Evolutionary conservation across 1,284 basidiomycete genomes (phyloP), one percentile per base, ranked within the genome.

Genomic region (Pseudozyma sp.): DNA sequence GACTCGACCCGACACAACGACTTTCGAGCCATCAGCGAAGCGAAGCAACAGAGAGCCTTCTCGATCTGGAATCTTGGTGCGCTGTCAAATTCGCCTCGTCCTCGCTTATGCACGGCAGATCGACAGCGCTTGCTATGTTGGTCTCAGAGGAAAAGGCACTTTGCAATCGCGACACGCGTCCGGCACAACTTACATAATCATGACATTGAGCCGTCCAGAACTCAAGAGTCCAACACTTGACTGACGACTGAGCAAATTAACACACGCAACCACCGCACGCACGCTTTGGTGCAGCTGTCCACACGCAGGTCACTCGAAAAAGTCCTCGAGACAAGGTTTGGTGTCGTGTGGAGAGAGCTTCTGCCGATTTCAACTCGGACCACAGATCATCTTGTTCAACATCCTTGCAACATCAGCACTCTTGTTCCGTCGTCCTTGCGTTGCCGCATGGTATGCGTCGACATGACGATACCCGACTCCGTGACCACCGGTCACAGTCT

Each of bases 101-200:
- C 62, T 65, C 62, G 62, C 62, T 65, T 65, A 58, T 48, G 62
- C 51, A 33, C 14, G 0, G 7, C 34, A 47, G 54, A 64, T 64
- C 62, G 43, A 54, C 61, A 56, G 14, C 10, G 46, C 58, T 33
- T 31, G 9, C 13, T 11, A 29, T 58, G 62, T 65, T 65, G 62
- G 62, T 65, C 45, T 65, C 62, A 64, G 48, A 33, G n/a, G 31
- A 48, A 50, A 39, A 11, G 5, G 31, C 16, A 34, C 7, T 19
- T 14, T 31, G n/a, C 0, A 37, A 39, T 50, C 35, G 48, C n/a
- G 24, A 13, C 19, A 16, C 47, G 33, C 9, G 13, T 13, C 7
- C 14, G 4, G 10, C n/a, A 14, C 39, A 17, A 11, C 19, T 64
- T 57, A 65, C 31, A 34, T 66, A 66, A 66, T 34, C 56, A 55